A percentile compares a stretch with the other conserved stretches of the same genome.
phyloP scores from a whole-genome alignment of 2,329 filamentous ascomycete species.

The Aspergillus sp. region DNA sequence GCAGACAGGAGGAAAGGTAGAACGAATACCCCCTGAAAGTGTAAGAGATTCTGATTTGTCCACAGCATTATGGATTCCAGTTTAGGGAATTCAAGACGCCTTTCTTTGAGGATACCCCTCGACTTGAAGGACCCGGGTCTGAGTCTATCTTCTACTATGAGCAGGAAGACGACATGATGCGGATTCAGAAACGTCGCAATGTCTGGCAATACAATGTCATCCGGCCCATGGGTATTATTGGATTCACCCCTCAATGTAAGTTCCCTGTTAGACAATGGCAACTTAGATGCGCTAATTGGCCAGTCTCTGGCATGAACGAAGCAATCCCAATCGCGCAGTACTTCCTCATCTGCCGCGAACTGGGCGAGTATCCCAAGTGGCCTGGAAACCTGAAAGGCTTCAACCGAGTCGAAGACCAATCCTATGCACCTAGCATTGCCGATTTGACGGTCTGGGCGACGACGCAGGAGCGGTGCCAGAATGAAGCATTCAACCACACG shows the following conservation, averaged over 20 bases:
- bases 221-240: constrained; percentile 1
- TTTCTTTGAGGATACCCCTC: background rate
- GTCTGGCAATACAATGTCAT: constrained; percentile 4
- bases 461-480: background rate
- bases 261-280: background rate
- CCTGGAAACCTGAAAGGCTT: constrained; percentile 3
- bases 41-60: background rate
- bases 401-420: constrained; percentile 1
- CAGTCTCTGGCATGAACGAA: constrained; percentile 1
- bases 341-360: constrained; percentile 2
- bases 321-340: constrained; percentile 2
- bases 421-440: constrained; percentile 1
- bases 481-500: constrained; percentile 4
- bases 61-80: background rate
- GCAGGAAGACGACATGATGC: constrained; percentile 2
- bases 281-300: background rate
- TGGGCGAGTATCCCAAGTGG: background rate
- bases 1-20: constrained; percentile 6
- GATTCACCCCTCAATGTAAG: constrained; percentile 2
- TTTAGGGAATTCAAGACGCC: background rate
- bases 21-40: background rate
- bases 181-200: background rate
- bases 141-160: constrained; percentile 2
- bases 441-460: constrained; percentile 4
- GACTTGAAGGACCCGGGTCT: background rate